Evolutionary conservation across 2,329 filamentous ascomycete genomes (phyloP).

Genomic region (Aphanoascus verrucosus): DNA sequence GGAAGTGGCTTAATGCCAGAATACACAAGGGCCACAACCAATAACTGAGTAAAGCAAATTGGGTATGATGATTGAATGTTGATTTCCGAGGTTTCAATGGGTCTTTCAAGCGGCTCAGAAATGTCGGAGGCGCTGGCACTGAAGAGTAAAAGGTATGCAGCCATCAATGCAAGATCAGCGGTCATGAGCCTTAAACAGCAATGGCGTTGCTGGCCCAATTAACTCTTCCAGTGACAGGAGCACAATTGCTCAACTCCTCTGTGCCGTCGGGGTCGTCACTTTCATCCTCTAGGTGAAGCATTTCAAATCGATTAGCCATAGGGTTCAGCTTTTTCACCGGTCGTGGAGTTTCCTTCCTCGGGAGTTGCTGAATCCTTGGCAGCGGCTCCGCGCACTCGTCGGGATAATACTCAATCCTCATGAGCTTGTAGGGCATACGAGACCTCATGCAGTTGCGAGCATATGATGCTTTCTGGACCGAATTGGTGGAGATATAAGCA

Average conservation of each 20-base stretch:
- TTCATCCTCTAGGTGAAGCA: slow-evolving; percentile 44
- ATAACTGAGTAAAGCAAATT: not conserved
- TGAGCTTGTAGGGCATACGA: slow-evolving; percentile 55
- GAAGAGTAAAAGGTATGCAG: not conserved
- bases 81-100: not conserved
- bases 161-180: not conserved
- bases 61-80: not conserved
- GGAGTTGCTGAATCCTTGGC: slow-evolving; percentile 27
- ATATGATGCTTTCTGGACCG: slow-evolving; percentile 62
- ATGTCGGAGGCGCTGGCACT: not conserved
- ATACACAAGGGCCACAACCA: not conserved
- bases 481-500: slow-evolving; percentile 64
- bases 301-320: slow-evolving; percentile 51
- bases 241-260: slow-evolving; percentile 15
- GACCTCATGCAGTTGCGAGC: slow-evolving; percentile 68
- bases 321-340: slow-evolving; percentile 32
- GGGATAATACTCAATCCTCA: slow-evolving; percentile 56
- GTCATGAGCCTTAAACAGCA: slow-evolving; percentile 11
- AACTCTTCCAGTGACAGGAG: slow-evolving; percentile 15
- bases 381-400: slow-evolving; percentile 62
- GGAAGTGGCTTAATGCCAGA: not conserved
- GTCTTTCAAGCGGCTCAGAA: not conserved
- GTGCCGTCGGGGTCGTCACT: slow-evolving; percentile 28
- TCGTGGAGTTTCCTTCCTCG: slow-evolving; percentile 21
- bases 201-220: slow-evolving; percentile 15